Conservation (phyloP, 371 early-diverging fungal species). For the Entomophthora muscae region DNA sequence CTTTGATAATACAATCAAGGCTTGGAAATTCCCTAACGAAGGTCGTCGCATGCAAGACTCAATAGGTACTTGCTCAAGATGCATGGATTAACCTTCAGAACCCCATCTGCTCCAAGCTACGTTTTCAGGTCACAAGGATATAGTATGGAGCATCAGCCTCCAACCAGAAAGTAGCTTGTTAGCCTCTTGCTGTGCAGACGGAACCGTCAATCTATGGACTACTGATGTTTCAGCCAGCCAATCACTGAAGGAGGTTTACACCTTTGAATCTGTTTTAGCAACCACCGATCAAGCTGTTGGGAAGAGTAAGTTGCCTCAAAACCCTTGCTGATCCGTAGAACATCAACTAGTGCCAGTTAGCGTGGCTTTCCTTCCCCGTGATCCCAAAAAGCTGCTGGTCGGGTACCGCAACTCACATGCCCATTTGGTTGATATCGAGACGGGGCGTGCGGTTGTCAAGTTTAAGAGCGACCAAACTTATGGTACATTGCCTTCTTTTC, state of each 20-base stretch:
- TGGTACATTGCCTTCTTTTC: constrained; percentile 21
- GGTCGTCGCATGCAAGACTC: neutral
- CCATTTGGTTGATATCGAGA: constrained; percentile 57
- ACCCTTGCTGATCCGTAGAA: neutral
- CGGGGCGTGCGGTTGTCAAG: constrained; percentile 33
- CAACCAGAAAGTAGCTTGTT: constrained; percentile 19
- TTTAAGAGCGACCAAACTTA: constrained; percentile 37
- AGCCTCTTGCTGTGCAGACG: constrained; percentile 66
- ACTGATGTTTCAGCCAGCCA: constrained; percentile 25
- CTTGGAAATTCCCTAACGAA: constrained; percentile 43
- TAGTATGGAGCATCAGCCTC: constrained; percentile 55
- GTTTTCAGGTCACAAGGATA: constrained; percentile 64
- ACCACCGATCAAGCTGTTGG: neutral
- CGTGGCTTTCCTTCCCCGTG: constrained; percentile 41
- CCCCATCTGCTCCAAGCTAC: constrained; percentile 31
- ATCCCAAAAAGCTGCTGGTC: constrained; percentile 38
- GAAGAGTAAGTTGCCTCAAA: neutral
- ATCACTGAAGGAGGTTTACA: constrained; percentile 22
- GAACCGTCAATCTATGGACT: constrained; percentile 69
- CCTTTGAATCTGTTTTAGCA: constrained; percentile 25
- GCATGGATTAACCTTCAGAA: constrained; percentile 17
- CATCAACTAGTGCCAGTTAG: constrained; percentile 36
- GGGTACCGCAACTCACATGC: constrained; percentile 45
- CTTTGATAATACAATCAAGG: constrained; percentile 51
- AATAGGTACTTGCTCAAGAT: constrained; percentile 9